phyloP scores from a whole-genome alignment of 257 asterid species.

The Gentiana macrophylla region DNA sequence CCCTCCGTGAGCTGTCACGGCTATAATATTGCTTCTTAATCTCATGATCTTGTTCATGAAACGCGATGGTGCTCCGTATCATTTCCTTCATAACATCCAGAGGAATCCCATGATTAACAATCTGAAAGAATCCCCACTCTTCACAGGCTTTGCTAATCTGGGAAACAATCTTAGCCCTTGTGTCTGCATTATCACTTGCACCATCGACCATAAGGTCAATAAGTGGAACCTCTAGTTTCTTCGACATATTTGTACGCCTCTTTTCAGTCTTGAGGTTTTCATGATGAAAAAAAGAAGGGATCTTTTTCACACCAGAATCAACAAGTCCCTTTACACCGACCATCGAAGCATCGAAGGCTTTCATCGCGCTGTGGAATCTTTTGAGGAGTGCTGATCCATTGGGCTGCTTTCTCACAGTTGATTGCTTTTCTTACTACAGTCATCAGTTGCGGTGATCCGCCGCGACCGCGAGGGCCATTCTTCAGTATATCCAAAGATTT shows the following conservation, averaged over 20 bases:
- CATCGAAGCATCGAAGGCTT: constrained; percentile 5
- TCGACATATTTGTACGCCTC: no score
- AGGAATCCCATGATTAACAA: constrained; percentile 3
- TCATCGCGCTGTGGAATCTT: neutral
- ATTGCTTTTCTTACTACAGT: no score
- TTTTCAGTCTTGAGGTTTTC: neutral
- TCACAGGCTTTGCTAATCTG: neutral
- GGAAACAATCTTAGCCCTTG: neutral
- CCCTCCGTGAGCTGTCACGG: neutral
- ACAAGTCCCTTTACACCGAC: constrained; percentile 11
- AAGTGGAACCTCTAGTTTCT: neutral
- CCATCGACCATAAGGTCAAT: neutral
- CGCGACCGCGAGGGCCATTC: no score
- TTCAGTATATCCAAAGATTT: no score
- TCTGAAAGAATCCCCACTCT: constrained; percentile 3
- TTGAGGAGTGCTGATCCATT: neutral
- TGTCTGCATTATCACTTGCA: neutral
- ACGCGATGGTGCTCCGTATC: neutral
- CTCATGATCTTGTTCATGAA: constrained; percentile 1
- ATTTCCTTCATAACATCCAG: neutral
- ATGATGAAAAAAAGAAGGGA: constrained; percentile 2
- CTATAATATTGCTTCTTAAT: neutral
- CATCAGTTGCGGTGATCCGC: no score
- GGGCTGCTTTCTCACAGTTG: no score
- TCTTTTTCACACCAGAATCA: neutral